These are phyloP conservation scores for Phytophthora podocarpi DNA, from an alignment of 352 stramenopile genomes.

Conservation along the genomic window DNA sequence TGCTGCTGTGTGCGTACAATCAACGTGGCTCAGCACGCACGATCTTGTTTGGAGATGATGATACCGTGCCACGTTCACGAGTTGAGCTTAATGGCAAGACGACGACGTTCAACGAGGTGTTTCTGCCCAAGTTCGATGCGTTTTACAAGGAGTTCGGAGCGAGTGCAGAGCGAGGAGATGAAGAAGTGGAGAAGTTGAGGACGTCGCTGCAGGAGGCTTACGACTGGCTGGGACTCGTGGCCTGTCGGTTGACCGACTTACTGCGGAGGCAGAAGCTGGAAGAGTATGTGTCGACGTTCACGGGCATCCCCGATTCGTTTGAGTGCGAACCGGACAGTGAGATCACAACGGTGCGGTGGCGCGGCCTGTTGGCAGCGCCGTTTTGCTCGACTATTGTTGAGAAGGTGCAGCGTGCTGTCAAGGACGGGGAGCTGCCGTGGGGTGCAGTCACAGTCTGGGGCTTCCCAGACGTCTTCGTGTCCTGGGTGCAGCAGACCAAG, in stretches of 20 bases:
- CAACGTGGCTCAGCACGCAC: slow-evolving; percentile 61
- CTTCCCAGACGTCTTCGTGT: slow-evolving; percentile 74
- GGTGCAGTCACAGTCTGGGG: slow-evolving; percentile 81
- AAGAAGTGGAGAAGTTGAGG: slow-evolving; percentile 31
- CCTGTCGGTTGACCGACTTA: slow-evolving; percentile 61
- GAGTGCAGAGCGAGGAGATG: slow-evolving; percentile 6
- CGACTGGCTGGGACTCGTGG: slow-evolving; percentile 80
- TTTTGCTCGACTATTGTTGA: slow-evolving; percentile 65
- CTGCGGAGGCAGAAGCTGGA: slow-evolving; percentile 58
- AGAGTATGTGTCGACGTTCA: slow-evolving; percentile 84
- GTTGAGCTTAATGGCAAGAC: slow-evolving; percentile 61
- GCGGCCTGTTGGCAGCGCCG: slow-evolving; percentile 63
- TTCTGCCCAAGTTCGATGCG: slow-evolving; percentile 59
- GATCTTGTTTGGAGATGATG: slow-evolving; percentile 75
- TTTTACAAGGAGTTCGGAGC: slow-evolving; percentile 37
- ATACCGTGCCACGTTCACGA: slow-evolving; percentile 60
- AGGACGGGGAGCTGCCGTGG: slow-evolving; percentile 59
- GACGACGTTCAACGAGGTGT: slow-evolving; percentile 49
- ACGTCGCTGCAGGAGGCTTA: slow-evolving; percentile 57
- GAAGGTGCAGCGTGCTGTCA: slow-evolving; percentile 52
- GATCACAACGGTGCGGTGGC: slow-evolving; percentile 69
- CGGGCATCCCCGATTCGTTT: slow-evolving; percentile 45
- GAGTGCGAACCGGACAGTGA: slow-evolving; percentile 39
- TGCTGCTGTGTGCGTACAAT: slow-evolving; percentile 81
- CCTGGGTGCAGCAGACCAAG: slow-evolving; percentile 58